Conservation (phyloP, 257 asterid genomes). For the Mentha longifolia region DNA sequence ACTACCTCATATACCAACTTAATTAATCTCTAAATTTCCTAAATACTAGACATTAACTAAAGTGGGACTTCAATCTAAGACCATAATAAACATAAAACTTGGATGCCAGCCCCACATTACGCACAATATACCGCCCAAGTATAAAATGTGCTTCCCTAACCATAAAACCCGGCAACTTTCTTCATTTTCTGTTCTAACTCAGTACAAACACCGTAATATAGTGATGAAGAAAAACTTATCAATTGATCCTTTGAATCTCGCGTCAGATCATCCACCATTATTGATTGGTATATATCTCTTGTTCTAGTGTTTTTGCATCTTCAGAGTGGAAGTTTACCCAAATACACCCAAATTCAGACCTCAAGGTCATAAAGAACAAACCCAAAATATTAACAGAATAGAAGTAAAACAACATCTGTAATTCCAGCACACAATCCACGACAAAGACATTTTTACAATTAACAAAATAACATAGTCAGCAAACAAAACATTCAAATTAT, state of each 20-base stretch:
- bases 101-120: not conserved
- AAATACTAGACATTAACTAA: not conserved
- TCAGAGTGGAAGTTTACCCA: slow-evolving; percentile 13
- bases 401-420: not conserved
- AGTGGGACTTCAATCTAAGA: too few relatives aligned
- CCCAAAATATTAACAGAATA: not conserved
- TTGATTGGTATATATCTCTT: not conserved
- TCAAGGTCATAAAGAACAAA: not conserved
- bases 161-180: not conserved
- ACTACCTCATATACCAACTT: slow-evolving; percentile 13
- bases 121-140: not conserved
- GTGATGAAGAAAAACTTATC: not conserved
- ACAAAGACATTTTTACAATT: not conserved
- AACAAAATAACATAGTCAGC: not conserved
- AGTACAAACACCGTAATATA: not conserved
- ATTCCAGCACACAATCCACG: slow-evolving; percentile 1
- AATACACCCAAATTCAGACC: not conserved
- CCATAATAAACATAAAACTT: not conserved
- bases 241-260: not conserved
- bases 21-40: not conserved
- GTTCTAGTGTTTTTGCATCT: not conserved
- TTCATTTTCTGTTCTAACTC: not conserved
- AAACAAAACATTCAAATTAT: not conserved
- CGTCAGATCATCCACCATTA: not conserved
- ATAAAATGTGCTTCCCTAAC: not conserved